Evolutionary conservation across 768 basidiomycete species (phyloP).

Genomic region (Termitomyces sp.): DNA sequence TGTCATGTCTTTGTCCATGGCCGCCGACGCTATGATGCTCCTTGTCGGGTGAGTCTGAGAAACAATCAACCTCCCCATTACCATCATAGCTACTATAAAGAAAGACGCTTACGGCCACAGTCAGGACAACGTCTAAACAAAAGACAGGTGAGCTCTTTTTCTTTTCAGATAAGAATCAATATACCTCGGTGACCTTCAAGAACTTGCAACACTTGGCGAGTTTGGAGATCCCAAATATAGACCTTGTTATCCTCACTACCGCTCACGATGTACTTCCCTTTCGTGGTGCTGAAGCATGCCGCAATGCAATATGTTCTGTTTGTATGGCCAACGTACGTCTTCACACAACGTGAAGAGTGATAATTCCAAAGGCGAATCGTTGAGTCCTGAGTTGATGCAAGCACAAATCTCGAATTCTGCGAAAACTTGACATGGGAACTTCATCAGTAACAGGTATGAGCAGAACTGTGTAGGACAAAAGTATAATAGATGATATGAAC

Average conservation of each 20-base stretch:
- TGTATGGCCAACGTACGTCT: slow-evolving; percentile 85
- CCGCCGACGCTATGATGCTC: slow-evolving; percentile 81
- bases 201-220: slow-evolving; percentile 67
- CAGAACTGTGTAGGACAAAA: not conserved
- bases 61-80: not conserved
- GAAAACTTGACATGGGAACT: slow-evolving; percentile 91
- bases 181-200: slow-evolving; percentile 81
- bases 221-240: slow-evolving; percentile 89
- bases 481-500: slow-evolving; percentile 32
- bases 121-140: slow-evolving; percentile 59
- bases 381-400: slow-evolving; percentile 92
- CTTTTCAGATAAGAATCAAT: slow-evolving; percentile 1
- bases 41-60: slow-evolving; percentile 71
- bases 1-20: slow-evolving; percentile 83
- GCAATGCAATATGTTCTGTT: slow-evolving; percentile 84
- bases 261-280: slow-evolving; percentile 70
- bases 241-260: slow-evolving; percentile 91
- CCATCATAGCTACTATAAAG: slow-evolving; percentile 12
- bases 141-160: not conserved
- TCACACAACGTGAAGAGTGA: slow-evolving; percentile 85
- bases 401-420: slow-evolving; percentile 85
- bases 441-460: slow-evolving; percentile 7
- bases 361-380: slow-evolving; percentile 95
- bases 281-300: slow-evolving; percentile 58
- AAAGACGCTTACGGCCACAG: slow-evolving; percentile 57